Evolutionary conservation across 2,329 filamentous ascomycete genomes (phyloP), one percentile per base, ranked within the genome.

Genomic region (Decorospora gaudefroyi): DNA sequence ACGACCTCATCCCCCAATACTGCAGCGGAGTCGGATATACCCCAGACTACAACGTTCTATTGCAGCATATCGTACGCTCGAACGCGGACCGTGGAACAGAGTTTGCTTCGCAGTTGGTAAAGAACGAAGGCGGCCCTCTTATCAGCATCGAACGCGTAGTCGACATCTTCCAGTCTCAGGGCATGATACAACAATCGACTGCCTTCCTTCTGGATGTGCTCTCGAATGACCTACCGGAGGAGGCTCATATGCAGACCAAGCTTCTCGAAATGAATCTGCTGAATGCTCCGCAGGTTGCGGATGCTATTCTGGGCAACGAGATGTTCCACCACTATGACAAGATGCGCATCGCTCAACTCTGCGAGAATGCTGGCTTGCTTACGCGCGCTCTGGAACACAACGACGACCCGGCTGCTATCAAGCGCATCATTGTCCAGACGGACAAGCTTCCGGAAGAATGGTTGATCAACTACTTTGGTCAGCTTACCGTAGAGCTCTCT

Each of bases 301-400:
- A 99, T 71, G 93, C 93, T 22, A 99, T 99, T 58, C 82, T 99
- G 27, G 89, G 92, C 56, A 99, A 99, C 64, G 90, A 97, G 63
- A 96, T 99, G 87, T 97, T 99, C 74, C 90, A 90, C 0, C 84
- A 99, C 74, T 99, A 96, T 65, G 93, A 99, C 74, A 95, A 89
- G 76, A 75, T 84, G 31, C 87, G 90, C 53, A 88, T 99, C 71
- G 89, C 92, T 16, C 82, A 86, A 55, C 81, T 99, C 41, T 99
- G 93, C 69, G 93, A 99, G 75, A 88, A 95, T 69, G 91, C 91
- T 38, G 90, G 91, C 38, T 82, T 99, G 42, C 61, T 76, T 15
- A 74, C 74, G 8, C 69, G 76, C 33, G 93, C 93, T 15, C 73
- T 99, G 52, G 95, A 99, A 75, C 89, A 96, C 59, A 96, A 95